Evolutionary conservation across 225 moss, liverwort and hornwort genomes (phyloP).

Genomic region (Pleurozium schreberi): DNA sequence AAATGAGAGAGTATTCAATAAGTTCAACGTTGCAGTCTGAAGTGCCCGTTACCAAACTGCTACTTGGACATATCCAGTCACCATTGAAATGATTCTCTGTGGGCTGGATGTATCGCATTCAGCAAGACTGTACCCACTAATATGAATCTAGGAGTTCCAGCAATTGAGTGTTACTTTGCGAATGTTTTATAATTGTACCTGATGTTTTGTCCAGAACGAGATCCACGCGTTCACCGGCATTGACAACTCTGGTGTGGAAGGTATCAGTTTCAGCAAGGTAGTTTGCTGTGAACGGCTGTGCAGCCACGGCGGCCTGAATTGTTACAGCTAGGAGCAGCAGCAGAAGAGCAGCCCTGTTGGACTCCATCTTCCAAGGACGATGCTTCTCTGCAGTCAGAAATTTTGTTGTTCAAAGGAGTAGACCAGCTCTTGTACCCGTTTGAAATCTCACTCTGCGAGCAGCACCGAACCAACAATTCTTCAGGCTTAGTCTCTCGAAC

Average conservation of each 20-base stretch:
- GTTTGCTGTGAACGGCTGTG: conserved; percentile 18
- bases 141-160: neutral
- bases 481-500: neutral
- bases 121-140: neutral
- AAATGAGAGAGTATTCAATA: neutral
- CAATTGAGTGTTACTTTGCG: neutral
- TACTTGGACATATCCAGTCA: neutral
- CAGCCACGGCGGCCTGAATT: conserved; percentile 9
- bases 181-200: conserved; percentile 4
- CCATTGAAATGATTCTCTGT: neutral
- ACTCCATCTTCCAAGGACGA: conserved; percentile 15
- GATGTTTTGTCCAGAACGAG: conserved; percentile 29
- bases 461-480: neutral
- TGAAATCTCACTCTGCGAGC: neutral
- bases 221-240: conserved; percentile 34
- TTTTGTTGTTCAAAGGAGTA: neutral
- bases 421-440: neutral
- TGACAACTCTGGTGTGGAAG: conserved; percentile 26
- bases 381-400: neutral
- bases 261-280: conserved; percentile 30
- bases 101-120: neutral
- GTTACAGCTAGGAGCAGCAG: neutral
- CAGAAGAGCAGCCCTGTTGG: conserved; percentile 1
- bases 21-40: neutral
- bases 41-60: neutral